phyloP scores from a whole-genome alignment of 129 eudicot genomes.

The Logfia minima region DNA sequence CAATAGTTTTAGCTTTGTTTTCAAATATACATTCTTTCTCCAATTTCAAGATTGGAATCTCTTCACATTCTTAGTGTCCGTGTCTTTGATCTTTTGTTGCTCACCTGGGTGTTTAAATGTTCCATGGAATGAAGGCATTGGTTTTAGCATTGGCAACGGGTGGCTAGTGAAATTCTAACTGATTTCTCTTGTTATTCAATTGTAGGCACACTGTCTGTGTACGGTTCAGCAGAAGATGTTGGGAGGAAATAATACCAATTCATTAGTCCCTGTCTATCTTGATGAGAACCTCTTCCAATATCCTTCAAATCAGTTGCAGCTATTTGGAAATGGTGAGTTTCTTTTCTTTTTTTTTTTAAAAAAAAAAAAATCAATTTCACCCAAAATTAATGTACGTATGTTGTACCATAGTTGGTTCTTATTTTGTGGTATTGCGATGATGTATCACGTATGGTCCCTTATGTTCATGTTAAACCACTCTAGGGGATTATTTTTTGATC shows the following conservation, averaged over 20 bases:
- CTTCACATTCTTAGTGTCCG: background rate
- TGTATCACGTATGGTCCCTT: background rate
- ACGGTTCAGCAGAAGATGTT: conserved; percentile 44
- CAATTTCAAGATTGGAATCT: background rate
- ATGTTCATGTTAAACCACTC: background rate
- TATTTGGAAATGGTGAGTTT: conserved; percentile 75
- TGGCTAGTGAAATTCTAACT: conserved; percentile 2
- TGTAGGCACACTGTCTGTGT: conserved; percentile 29
- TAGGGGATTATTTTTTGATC: background rate
- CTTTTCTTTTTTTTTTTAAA: background rate
- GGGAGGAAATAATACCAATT: conserved; percentile 64
- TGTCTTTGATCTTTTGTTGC: conserved; percentile 2
- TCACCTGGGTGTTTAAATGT: conserved; percentile 10
- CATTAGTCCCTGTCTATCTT: conserved; percentile 53
- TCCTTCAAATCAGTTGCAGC: conserved; percentile 73
- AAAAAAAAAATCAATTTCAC: background rate
- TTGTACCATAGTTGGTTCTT: background rate
- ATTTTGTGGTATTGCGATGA: background rate
- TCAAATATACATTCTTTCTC: background rate
- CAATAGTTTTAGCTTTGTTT: background rate
- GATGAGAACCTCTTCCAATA: conserved; percentile 58
- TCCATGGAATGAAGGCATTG: background rate
- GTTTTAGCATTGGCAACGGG: background rate
- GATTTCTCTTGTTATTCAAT: background rate
- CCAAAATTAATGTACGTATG: background rate